These are phyloP conservation scores for Talaromyces nanjingensis DNA, from an alignment of 495 filamentous ascomycete genomes.

Conservation along the genomic window DNA sequence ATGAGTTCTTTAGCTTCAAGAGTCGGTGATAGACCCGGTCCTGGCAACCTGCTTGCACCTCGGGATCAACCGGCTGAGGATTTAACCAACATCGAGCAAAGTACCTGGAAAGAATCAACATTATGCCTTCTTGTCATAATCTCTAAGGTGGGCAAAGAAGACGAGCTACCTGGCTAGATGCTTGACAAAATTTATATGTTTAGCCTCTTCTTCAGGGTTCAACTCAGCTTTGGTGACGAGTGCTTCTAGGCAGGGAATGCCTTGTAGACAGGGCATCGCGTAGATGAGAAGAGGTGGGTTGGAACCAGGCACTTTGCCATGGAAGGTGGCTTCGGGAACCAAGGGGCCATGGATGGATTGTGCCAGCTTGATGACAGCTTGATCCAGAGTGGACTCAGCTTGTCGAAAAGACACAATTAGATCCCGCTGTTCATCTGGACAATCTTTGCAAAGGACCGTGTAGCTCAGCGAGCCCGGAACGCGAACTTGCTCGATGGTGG, in stretches of 20 bases:
- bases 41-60: conserved; percentile 8
- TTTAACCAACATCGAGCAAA: conserved; percentile 22
- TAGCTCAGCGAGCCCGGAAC: conserved; percentile 24
- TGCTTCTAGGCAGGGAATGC: conserved; percentile 22
- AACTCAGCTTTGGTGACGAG: conserved; percentile 17
- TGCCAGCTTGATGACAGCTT: conserved; percentile 11
- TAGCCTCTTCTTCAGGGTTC: conserved; percentile 17
- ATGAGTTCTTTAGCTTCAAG: not conserved
- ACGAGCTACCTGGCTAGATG: conserved; percentile 16
- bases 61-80: conserved; percentile 14
- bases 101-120: conserved; percentile 16
- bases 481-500: conserved; percentile 16
- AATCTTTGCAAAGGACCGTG: conserved; percentile 21
- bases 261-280: conserved; percentile 21
- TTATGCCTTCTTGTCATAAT: not conserved
- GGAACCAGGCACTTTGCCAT: conserved; percentile 18
- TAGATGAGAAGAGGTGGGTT: conserved; percentile 24
- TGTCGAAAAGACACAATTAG: conserved; percentile 22
- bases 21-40: not conserved
- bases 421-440: conserved; percentile 13
- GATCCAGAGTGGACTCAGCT: conserved; percentile 15
- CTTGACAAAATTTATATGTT: conserved; percentile 15
- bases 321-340: conserved; percentile 19
- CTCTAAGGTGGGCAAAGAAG: not conserved
- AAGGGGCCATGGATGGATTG: conserved; percentile 19